These are phyloP conservation scores for Diplodia intermedia DNA, from an alignment of 2,329 filamentous ascomycete genomes.

Conservation along the genomic window DNA sequence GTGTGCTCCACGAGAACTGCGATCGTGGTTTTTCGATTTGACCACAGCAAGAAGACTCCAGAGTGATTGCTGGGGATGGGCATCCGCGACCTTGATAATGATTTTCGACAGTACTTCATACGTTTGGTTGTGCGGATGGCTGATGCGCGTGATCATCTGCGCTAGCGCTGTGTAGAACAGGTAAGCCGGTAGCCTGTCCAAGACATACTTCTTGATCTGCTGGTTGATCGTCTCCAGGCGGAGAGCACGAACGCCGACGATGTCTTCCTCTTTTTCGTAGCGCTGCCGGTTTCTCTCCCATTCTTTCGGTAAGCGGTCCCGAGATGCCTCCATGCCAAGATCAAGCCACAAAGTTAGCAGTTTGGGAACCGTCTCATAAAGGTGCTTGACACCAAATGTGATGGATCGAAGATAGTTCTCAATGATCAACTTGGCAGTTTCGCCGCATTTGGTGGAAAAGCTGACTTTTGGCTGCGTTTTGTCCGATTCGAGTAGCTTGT, in stretches of 20 bases:
- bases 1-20: conserved; percentile 61
- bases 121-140: conserved; percentile 79
- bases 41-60: conserved; percentile 91
- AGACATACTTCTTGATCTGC: conserved; percentile 80
- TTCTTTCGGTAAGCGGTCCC: conserved; percentile 37
- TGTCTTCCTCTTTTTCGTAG: conserved; percentile 40
- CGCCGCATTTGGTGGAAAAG: conserved; percentile 69
- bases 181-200: conserved; percentile 70
- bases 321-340: conserved; percentile 76
- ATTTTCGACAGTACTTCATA: conserved; percentile 79
- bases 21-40: conserved; percentile 77
- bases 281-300: conserved; percentile 43
- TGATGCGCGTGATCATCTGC: conserved; percentile 95
- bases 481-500: conserved; percentile 91
- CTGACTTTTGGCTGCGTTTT: conserved; percentile 72
- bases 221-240: conserved; percentile 72
- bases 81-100: conserved; percentile 82
- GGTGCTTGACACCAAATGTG: conserved; percentile 89
- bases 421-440: conserved; percentile 85
- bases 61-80: conserved; percentile 88
- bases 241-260: conserved; percentile 61
- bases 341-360: conserved; percentile 94
- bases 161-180: conserved; percentile 85
- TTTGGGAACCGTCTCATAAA: conserved; percentile 92
- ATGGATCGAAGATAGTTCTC: conserved; percentile 92